Conservation (phyloP, 2,329 filamentous ascomycete genomes). For the Aspergillus aculeatinus region DNA sequence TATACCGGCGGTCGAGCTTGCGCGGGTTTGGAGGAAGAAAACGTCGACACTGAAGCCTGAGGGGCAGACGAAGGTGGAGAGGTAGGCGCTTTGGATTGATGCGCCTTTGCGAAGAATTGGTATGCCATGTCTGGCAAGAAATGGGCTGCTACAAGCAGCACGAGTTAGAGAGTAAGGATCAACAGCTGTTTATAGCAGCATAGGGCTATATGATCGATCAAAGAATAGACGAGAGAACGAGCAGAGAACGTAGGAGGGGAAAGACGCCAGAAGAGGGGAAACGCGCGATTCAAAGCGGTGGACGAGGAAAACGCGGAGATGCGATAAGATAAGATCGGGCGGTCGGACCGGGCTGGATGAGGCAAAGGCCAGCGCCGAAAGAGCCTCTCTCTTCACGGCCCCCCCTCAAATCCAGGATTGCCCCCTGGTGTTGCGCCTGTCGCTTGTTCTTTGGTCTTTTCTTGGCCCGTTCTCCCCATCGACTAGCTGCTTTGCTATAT, state of each 20-base stretch:
- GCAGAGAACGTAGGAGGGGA: conserved; percentile 3
- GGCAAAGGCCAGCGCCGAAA: conserved; percentile 16
- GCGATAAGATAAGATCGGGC: conserved; percentile 35
- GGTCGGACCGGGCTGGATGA: conserved; percentile 15
- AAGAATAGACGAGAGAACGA: background rate
- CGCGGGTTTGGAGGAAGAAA: conserved; percentile 15
- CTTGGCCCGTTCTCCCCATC: background rate
- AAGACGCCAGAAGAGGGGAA: conserved; percentile 9
- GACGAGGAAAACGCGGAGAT: conserved; percentile 33
- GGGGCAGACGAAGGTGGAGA: conserved; percentile 25
- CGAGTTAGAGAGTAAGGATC: background rate
- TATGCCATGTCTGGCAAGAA: conserved; percentile 32
- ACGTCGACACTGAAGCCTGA: conserved; percentile 15
- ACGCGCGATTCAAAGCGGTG: conserved; percentile 2
- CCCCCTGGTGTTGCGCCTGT: conserved; percentile 5
- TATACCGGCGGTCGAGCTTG: conserved; percentile 30
- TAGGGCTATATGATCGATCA: background rate
- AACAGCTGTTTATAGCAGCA: background rate
- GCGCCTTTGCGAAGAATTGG: conserved; percentile 39
- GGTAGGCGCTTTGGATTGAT: conserved; percentile 26
- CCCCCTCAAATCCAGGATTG: conserved; percentile 5
- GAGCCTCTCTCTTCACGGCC: conserved; percentile 14
- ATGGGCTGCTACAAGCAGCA: background rate
- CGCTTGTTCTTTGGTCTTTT: conserved; percentile 2
- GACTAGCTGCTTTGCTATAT: background rate